Percentiles rank a stretch among this genome's conserved stretches.
phyloP scores from a whole-genome alignment of 1,139 yeast genomes.

The Nadsonia commutata region DNA sequence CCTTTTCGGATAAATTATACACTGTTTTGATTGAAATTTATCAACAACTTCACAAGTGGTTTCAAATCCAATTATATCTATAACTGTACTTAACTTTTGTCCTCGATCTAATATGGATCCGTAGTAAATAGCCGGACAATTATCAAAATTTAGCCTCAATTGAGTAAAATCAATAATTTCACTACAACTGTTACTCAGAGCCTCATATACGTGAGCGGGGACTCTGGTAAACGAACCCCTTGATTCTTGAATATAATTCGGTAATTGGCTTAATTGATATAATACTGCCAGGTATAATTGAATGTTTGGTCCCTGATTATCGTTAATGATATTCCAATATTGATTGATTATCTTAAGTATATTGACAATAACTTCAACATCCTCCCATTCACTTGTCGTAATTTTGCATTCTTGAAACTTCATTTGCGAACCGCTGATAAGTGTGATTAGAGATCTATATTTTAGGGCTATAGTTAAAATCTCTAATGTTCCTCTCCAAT shows the following conservation, averaged over 20 bases:
- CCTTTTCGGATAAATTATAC: no score
- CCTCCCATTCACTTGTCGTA: background rate
- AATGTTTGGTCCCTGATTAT: background rate
- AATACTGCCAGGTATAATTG: background rate
- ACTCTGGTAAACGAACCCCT: background rate
- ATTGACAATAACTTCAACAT: background rate
- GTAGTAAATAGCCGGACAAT: background rate
- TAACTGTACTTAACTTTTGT: background rate
- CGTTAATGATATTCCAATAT: background rate
- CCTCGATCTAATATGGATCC: background rate
- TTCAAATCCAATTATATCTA: background rate
- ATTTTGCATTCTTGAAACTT: background rate
- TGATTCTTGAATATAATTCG: background rate
- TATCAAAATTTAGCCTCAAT: background rate
- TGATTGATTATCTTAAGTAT: background rate
- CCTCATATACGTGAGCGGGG: background rate
- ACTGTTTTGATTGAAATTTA: no score
- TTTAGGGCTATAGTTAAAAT: background rate
- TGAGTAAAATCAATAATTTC: background rate
- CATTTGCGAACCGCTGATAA: background rate
- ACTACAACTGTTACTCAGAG: background rate
- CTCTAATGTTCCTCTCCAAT: background rate
- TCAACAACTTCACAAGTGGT: background rate
- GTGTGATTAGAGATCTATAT: background rate
- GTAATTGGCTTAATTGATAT: background rate